Evolutionary conservation across 2,329 filamentous ascomycete species (phyloP).

Genomic region (Talaromyces atroroseus): DNA sequence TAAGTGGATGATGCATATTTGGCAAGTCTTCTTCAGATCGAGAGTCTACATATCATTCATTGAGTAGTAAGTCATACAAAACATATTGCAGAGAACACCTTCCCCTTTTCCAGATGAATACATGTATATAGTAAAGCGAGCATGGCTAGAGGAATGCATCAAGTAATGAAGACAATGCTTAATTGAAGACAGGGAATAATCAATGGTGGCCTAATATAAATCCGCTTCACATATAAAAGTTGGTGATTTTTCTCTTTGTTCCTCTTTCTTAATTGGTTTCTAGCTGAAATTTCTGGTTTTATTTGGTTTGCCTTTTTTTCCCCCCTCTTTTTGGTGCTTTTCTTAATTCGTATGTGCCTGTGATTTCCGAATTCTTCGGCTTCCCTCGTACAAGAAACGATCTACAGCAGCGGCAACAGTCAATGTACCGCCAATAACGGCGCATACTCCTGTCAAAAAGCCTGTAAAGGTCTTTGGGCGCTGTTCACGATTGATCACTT

Average conservation of each 20-base stretch:
- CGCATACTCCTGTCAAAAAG: constrained; percentile 90
- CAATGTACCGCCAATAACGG: constrained; percentile 87
- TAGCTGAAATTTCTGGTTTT: background rate
- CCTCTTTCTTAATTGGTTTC: background rate
- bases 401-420: constrained; percentile 94
- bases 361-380: constrained; percentile 78
- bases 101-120: background rate
- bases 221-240: background rate
- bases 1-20: background rate
- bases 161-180: background rate
- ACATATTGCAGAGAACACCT: background rate
- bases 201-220: background rate
- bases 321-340: background rate
- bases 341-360: constrained; percentile 49
- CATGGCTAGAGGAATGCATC: background rate
- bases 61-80: background rate
- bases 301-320: background rate
- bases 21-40: background rate
- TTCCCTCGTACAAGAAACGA: constrained; percentile 84
- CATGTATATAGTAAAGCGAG: background rate
- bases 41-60: background rate
- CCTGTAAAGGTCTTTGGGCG: constrained; percentile 82
- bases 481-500: constrained; percentile 94
- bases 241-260: background rate
- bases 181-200: background rate